These are phyloP conservation scores for Pyrrhoderma lamaoense DNA, from an alignment of 1,284 basidiomycete species.

Conservation along the genomic window DNA sequence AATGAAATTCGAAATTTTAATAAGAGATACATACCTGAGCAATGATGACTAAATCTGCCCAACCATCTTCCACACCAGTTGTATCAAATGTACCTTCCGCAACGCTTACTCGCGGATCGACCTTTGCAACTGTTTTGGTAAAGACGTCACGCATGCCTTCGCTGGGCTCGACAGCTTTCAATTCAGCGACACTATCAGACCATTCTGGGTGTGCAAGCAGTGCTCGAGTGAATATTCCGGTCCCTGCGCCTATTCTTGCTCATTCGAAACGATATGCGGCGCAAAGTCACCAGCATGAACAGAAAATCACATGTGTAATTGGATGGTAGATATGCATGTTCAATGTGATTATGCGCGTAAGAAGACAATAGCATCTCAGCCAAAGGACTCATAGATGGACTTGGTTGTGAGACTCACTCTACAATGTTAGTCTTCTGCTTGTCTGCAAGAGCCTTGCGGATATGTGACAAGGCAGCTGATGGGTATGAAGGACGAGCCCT, in stretches of 20 bases:
- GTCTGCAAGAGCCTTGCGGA: conserved; percentile 40
- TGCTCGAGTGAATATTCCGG: conserved; percentile 75
- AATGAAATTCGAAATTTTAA: too few species aligned
- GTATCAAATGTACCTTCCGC: conserved; percentile 58
- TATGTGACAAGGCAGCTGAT: conserved; percentile 43
- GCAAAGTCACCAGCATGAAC: too few species aligned
- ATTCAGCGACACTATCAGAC: conserved; percentile 37
- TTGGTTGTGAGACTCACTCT: conserved; percentile 54
- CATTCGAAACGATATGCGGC: too few species aligned
- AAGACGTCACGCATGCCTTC: conserved; percentile 65
- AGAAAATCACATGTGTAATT: too few species aligned
- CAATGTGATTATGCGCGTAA: too few species aligned
- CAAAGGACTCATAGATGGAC: too few species aligned
- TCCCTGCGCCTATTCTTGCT: conserved; percentile 60
- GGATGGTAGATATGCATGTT: not conserved
- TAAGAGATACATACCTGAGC: conserved; percentile 60
- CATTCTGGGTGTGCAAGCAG: conserved; percentile 56
- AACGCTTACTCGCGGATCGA: conserved; percentile 44
- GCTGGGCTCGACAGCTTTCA: conserved; percentile 68
- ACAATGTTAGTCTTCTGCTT: conserved; percentile 48
- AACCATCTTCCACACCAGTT: conserved; percentile 49
- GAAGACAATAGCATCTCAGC: not conserved
- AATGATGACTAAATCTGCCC: conserved; percentile 67
- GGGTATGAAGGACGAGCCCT: conserved; percentile 72
- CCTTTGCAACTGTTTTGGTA: conserved; percentile 33